These are phyloP conservation scores for Backusella psychrophila DNA, from an alignment of 192 early-diverging fungal genomes.

Conservation along the genomic window DNA sequence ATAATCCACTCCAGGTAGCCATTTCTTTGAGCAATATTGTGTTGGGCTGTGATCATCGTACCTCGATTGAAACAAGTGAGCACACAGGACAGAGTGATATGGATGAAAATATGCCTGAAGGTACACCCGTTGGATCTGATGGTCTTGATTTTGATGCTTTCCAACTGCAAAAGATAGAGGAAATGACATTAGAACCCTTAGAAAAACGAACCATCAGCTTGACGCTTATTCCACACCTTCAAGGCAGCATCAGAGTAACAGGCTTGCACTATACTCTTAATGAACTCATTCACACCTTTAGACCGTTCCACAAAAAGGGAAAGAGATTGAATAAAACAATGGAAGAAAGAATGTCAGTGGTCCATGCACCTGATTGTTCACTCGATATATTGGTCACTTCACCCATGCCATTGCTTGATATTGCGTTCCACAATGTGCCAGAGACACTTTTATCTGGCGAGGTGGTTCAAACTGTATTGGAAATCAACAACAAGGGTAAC, in stretches of 20 bases:
- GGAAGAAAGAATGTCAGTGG: slow-evolving; percentile 53
- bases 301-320: slow-evolving; percentile 64
- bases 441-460: slow-evolving; percentile 81
- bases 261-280: slow-evolving; percentile 80
- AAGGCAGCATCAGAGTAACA: slow-evolving; percentile 69
- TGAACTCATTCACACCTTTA: slow-evolving; percentile 71
- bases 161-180: slow-evolving; percentile 56
- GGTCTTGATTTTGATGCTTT: slow-evolving; percentile 44
- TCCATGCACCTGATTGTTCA: slow-evolving; percentile 70
- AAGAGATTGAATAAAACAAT: slow-evolving; percentile 75
- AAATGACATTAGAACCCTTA: slow-evolving; percentile 47
- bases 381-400: slow-evolving; percentile 74
- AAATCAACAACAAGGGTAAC: slow-evolving; percentile 83
- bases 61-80: slow-evolving; percentile 24
- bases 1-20: slow-evolving; percentile 74
- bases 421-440: slow-evolving; percentile 75
- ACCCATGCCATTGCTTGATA: slow-evolving; percentile 82
- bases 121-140: slow-evolving; percentile 6
- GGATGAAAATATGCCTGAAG: slow-evolving; percentile 10
- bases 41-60: slow-evolving; percentile 53
- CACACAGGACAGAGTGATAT: not conserved
- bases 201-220: slow-evolving; percentile 53
- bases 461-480: slow-evolving; percentile 66
- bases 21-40: slow-evolving; percentile 64
- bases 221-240: slow-evolving; percentile 65